Percentiles rank a stretch among this genome's conserved stretches.
These are phyloP conservation scores for Plantago ovata DNA, from an alignment of 257 asterid species.

Conservation along the genomic window DNA sequence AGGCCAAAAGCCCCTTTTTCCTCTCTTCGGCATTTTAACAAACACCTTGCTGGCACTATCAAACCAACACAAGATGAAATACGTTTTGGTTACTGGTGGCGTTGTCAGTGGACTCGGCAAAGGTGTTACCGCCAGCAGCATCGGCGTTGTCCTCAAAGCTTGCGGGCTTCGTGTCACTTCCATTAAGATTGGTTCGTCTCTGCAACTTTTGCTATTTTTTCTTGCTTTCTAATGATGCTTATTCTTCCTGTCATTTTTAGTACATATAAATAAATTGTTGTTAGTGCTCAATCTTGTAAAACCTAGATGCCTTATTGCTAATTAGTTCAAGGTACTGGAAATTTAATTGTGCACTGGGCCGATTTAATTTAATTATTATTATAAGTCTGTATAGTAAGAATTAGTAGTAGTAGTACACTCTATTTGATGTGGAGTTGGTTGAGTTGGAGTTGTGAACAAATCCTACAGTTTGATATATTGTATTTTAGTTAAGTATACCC, in stretches of 20 bases:
- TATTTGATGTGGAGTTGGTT: too few relatives aligned
- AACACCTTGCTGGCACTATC: background rate
- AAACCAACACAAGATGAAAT: conserved; percentile 47
- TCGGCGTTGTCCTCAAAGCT: conserved; percentile 94
- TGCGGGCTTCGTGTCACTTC: conserved; percentile 98
- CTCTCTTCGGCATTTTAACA: background rate
- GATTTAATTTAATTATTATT: background rate
- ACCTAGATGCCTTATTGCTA: background rate
- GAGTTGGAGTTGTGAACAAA: too few relatives aligned
- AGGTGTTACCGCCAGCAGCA: conserved; percentile 98
- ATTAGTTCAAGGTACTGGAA: background rate
- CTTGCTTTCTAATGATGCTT: background rate
- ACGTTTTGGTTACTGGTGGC: conserved; percentile 92
- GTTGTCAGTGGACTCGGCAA: conserved; percentile 99
- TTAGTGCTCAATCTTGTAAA: background rate
- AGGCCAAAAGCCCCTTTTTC: too few relatives aligned
- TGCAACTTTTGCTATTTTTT: too few relatives aligned
- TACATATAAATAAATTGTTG: background rate
- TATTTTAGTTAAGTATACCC: background rate
- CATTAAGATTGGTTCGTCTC: conserved; percentile 76
- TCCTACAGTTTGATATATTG: too few relatives aligned
- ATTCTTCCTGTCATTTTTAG: background rate
- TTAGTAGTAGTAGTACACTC: too few relatives aligned
- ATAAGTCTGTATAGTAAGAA: too few relatives aligned
- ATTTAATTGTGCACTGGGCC: background rate